Percentiles rank a stretch among this genome's conserved stretches.
phyloP scores from a whole-genome alignment of 2,329 filamentous ascomycete genomes.

The Pseudopyrenochaeta lycopersici region DNA sequence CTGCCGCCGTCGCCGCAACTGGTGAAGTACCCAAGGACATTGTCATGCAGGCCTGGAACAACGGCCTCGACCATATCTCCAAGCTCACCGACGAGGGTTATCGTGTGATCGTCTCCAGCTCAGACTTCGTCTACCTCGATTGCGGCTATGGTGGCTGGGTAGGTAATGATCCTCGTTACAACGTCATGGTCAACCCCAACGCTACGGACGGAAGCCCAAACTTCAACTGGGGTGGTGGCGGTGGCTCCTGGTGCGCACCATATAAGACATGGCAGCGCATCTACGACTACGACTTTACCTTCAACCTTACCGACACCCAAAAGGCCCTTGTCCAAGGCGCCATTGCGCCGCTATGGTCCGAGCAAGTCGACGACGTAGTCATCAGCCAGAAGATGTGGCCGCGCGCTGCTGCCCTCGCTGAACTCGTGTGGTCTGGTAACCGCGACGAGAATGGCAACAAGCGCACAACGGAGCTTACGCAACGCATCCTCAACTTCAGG shows the following conservation, averaged over 20 bases:
- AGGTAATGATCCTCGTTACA: conserved; percentile 65
- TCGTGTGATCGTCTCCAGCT: conserved; percentile 65
- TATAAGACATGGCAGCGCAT: conserved; percentile 70
- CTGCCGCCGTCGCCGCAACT: conserved; percentile 53
- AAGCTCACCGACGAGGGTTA: conserved; percentile 62
- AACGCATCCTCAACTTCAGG: conserved; percentile 67
- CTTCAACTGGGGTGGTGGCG: conserved; percentile 65
- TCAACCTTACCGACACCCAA: conserved; percentile 57
- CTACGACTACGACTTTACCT: conserved; percentile 66
- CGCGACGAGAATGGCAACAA: conserved; percentile 59
- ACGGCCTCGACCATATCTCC: conserved; percentile 60
- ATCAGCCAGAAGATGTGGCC: conserved; percentile 65
- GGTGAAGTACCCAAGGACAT: conserved; percentile 60
- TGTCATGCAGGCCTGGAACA: conserved; percentile 66
- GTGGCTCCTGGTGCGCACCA: conserved; percentile 66
- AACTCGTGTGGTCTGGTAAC: conserved; percentile 66
- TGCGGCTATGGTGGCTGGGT: conserved; percentile 65
- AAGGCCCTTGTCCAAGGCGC: conserved; percentile 62
- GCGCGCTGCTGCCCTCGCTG: conserved; percentile 64
- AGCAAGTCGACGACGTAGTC: conserved; percentile 64
- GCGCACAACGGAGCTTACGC: conserved; percentile 62
- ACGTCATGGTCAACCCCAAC: conserved; percentile 63
- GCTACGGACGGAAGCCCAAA: conserved; percentile 49
- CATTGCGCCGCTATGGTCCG: conserved; percentile 62
- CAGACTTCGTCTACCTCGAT: conserved; percentile 66